Conservation (phyloP, 352 stramenopile species). For the Blastocystis sp. region DNA sequence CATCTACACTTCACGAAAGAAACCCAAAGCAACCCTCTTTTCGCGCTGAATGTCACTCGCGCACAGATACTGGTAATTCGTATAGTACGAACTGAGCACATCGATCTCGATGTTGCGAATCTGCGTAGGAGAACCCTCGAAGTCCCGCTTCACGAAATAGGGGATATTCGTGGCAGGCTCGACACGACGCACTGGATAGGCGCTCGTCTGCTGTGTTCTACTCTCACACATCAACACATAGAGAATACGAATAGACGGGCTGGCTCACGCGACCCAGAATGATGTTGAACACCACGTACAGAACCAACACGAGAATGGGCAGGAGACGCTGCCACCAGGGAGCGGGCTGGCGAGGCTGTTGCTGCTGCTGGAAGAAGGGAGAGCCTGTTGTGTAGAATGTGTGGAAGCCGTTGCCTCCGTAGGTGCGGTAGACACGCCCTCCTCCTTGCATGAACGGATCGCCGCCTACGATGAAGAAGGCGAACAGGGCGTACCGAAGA, state of each 20-base stretch:
- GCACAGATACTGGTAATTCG: constrained; percentile 13
- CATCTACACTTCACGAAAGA: neutral
- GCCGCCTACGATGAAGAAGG: neutral
- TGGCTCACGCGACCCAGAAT: neutral
- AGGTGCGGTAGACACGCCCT: constrained; percentile 13
- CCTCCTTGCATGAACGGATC: constrained; percentile 23
- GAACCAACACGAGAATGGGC: constrained; percentile 11
- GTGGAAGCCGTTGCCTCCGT: constrained; percentile 6
- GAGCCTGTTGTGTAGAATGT: neutral
- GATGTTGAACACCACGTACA: constrained; percentile 9
- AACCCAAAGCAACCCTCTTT: neutral
- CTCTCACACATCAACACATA: neutral
- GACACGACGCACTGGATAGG: constrained; percentile 1
- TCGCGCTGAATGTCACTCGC: constrained; percentile 3
- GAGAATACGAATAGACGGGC: neutral
- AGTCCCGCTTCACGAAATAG: neutral
- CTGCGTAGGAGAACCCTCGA: neutral
- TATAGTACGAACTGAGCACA: neutral
- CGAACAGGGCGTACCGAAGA: neutral
- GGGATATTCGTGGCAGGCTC: constrained; percentile 20
- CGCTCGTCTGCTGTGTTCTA: neutral
- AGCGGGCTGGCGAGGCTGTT: neutral
- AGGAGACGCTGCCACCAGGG: constrained; percentile 17
- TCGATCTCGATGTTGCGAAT: neutral
- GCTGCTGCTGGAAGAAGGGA: neutral